These are phyloP conservation scores for Crithidia thermophila DNA, from an alignment of 208 protist species.

Conservation along the genomic window DNA sequence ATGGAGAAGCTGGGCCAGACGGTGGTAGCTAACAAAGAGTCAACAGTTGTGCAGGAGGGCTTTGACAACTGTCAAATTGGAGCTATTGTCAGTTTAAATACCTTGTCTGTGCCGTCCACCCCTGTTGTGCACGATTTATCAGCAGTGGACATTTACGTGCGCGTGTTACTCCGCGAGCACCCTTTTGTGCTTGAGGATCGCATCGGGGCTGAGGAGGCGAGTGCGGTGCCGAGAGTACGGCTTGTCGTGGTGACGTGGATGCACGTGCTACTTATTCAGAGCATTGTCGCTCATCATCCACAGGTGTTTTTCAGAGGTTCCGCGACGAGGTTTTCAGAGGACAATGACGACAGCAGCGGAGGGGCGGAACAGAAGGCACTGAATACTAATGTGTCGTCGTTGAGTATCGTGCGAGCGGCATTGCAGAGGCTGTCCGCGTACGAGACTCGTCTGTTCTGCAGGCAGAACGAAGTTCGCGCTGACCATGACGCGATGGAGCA, in stretches of 20 bases:
- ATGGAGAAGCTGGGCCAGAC: not conserved
- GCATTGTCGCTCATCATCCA: slow-evolving; percentile 8
- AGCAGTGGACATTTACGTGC: no score
- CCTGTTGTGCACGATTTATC: no score
- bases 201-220: not conserved
- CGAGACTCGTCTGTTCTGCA: not conserved
- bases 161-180: not conserved
- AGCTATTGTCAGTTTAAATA: no score
- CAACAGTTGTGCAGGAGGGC: no score
- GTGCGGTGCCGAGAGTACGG: not conserved
- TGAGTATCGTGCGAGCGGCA: no score
- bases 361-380: no score
- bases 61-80: no score
- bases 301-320: not conserved
- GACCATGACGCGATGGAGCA: not conserved
- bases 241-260: slow-evolving; percentile 20
- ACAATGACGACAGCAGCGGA: no score
- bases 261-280: slow-evolving; percentile 10
- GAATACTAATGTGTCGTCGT: no score
- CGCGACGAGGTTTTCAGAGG: no score
- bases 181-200: not conserved
- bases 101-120: no score
- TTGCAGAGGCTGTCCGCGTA: not conserved
- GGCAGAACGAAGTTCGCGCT: no score
- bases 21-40: not conserved